Conservation (phyloP, 345 rosid species). For the Triadica sebifera region DNA sequence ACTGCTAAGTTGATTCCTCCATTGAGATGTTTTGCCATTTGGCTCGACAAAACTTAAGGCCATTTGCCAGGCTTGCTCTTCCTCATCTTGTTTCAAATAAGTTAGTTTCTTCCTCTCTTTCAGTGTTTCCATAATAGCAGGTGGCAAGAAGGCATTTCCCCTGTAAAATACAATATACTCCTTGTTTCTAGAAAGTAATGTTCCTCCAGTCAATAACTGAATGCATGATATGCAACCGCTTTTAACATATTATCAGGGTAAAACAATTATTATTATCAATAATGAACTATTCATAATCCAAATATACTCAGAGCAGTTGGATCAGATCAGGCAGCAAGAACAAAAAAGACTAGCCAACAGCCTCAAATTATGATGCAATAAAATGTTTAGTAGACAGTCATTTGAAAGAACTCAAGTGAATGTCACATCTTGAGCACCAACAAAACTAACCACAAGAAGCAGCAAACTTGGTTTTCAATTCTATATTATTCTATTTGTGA, state of each 20-base stretch:
- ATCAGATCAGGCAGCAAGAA: neutral
- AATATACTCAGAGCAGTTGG: too few relatives aligned
- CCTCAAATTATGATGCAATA: neutral
- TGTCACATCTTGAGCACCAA: neutral
- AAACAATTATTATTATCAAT: neutral
- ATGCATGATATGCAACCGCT: slow-evolving; percentile 21
- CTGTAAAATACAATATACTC: slow-evolving; percentile 86
- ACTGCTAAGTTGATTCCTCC: slow-evolving; percentile 61
- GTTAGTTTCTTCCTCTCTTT: slow-evolving; percentile 55
- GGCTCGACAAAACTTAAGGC: slow-evolving; percentile 37
- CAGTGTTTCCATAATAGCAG: slow-evolving; percentile 55
- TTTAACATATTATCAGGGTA: slow-evolving; percentile 5
- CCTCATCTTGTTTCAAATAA: slow-evolving; percentile 60
- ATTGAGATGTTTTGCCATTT: slow-evolving; percentile 45
- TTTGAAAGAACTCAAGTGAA: neutral
- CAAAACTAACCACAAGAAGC: neutral
- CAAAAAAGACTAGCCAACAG: neutral
- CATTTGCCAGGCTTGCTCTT: slow-evolving; percentile 63
- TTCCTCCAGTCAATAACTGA: slow-evolving; percentile 85
- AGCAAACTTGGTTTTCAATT: neutral
- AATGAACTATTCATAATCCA: neutral
- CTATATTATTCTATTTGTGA: neutral
- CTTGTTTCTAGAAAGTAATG: slow-evolving; percentile 80
- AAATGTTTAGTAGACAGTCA: neutral
- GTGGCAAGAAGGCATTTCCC: slow-evolving; percentile 92